phyloP scores from a whole-genome alignment of 495 filamentous ascomycete genomes.

The Aspergillus homomorphus region DNA sequence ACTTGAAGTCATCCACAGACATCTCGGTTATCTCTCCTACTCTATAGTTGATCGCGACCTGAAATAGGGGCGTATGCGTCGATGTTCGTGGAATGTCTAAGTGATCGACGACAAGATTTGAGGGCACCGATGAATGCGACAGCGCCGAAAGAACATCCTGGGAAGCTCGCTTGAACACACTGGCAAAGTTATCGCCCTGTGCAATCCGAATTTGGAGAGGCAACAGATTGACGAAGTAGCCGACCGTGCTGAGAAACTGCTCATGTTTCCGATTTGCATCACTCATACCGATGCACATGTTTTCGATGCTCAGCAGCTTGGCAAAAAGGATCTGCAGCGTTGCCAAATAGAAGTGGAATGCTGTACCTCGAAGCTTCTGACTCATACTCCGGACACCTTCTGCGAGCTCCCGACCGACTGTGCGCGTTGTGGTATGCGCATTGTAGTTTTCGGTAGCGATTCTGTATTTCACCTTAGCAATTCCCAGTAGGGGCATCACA shows the following conservation, averaged over 20 bases:
- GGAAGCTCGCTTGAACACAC: slow-evolving; percentile 23
- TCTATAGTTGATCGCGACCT: slow-evolving; percentile 31
- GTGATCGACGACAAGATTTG: slow-evolving; percentile 26
- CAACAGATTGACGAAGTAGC: slow-evolving; percentile 44
- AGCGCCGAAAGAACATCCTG: slow-evolving; percentile 16
- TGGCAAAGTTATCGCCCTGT: slow-evolving; percentile 29
- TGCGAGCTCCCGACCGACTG: background rate
- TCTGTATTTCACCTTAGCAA: background rate
- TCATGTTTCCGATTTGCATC: slow-evolving; percentile 36
- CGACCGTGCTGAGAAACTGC: slow-evolving; percentile 28
- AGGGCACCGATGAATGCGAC: slow-evolving; percentile 22
- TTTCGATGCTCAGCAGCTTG: background rate
- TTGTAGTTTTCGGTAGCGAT: background rate
- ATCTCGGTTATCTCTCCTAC: slow-evolving; percentile 6
- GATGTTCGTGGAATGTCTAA: slow-evolving; percentile 16
- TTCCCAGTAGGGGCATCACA: background rate
- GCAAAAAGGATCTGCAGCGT: background rate
- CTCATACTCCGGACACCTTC: background rate
- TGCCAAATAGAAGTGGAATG: slow-evolving; percentile 12
- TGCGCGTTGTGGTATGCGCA: background rate
- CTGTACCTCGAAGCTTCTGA: slow-evolving; percentile 2
- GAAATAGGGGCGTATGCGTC: slow-evolving; percentile 25
- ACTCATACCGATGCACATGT: slow-evolving; percentile 24
- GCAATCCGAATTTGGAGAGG: slow-evolving; percentile 33
- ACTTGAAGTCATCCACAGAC: slow-evolving; percentile 2